Evolutionary conservation across 2,329 filamentous ascomycete species (phyloP).

Genomic region (Arthrobotrys pseudoclavata): DNA sequence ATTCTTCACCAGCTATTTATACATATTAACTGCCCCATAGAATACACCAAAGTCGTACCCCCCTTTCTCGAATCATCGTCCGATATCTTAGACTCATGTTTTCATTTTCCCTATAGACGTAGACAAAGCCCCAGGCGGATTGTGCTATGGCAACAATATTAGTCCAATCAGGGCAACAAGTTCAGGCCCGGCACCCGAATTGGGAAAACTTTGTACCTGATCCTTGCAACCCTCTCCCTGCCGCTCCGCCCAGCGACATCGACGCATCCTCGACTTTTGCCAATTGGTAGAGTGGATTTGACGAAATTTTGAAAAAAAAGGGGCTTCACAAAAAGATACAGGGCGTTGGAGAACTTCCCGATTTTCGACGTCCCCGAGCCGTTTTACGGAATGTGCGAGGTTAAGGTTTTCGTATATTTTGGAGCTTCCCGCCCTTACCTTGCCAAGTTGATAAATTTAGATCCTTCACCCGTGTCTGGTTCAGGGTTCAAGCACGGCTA

Average conservation of each 20-base stretch:
- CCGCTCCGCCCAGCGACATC: slow-evolving; percentile 22
- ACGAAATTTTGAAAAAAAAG: not conserved
- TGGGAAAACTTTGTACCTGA: slow-evolving; percentile 20
- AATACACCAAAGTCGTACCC: slow-evolving; percentile 9
- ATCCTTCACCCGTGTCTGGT: slow-evolving; percentile 10
- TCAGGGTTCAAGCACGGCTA: slow-evolving; percentile 18
- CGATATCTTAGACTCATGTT: slow-evolving; percentile 15
- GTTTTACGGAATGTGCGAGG: slow-evolving; percentile 27
- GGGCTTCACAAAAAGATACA: slow-evolving; percentile 8
- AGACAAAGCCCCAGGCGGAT: slow-evolving; percentile 13
- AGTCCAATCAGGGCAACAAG: slow-evolving; percentile 11
- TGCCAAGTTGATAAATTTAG: slow-evolving; percentile 28
- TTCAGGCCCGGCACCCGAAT: slow-evolving; percentile 26
- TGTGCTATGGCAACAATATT: slow-evolving; percentile 24
- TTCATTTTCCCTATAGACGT: slow-evolving; percentile 22
- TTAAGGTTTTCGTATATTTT: slow-evolving; percentile 16
- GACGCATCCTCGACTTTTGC: slow-evolving; percentile 28
- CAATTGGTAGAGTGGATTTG: slow-evolving; percentile 14
- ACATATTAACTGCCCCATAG: slow-evolving; percentile 7
- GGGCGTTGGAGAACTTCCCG: slow-evolving; percentile 11
- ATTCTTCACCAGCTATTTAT: slow-evolving; percentile 21
- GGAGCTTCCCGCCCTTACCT: slow-evolving; percentile 22
- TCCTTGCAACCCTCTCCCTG: slow-evolving; percentile 30
- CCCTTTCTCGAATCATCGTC: slow-evolving; percentile 10
- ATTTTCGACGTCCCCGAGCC: slow-evolving; percentile 29